phyloP scores from a whole-genome alignment of 2,329 filamentous ascomycete genomes.

The Fusarium nodosum region DNA sequence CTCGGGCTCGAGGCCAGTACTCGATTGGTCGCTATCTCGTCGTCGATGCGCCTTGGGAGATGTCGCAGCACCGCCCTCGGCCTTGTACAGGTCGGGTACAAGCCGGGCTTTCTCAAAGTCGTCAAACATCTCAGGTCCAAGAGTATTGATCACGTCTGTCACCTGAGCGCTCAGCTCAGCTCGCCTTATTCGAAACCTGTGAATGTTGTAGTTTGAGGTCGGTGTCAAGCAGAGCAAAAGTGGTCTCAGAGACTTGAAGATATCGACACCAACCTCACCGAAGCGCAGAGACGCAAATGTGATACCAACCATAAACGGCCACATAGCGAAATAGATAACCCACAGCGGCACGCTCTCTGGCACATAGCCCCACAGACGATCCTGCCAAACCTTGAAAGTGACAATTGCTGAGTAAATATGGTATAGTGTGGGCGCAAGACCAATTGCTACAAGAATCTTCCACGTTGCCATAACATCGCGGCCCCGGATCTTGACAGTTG shows the following conservation, averaged over 20 bases:
- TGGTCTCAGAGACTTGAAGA: slow-evolving; percentile 92
- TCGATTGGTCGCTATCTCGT: slow-evolving; percentile 66
- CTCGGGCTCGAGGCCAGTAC: slow-evolving; percentile 55
- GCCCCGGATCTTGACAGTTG: slow-evolving; percentile 88
- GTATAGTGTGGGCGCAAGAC: slow-evolving; percentile 85
- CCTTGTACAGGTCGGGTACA: slow-evolving; percentile 67
- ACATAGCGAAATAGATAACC: slow-evolving; percentile 79
- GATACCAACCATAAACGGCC: slow-evolving; percentile 85
- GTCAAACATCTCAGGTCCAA: slow-evolving; percentile 96
- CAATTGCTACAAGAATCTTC: slow-evolving; percentile 91
- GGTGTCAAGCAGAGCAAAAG: slow-evolving; percentile 88
- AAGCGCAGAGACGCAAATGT: slow-evolving; percentile 95
- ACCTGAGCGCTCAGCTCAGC: slow-evolving; percentile 83
- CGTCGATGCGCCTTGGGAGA: slow-evolving; percentile 51
- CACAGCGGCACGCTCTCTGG: slow-evolving; percentile 85
- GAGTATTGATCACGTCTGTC: slow-evolving; percentile 91
- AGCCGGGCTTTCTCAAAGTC: slow-evolving; percentile 88
- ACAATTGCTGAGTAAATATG: slow-evolving; percentile 82
- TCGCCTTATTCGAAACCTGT: slow-evolving; percentile 79
- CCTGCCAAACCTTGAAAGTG: slow-evolving; percentile 82
- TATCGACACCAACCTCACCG: slow-evolving; percentile 99
- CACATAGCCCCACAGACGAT: slow-evolving; percentile 85
- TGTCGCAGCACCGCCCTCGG: slow-evolving; percentile 51
- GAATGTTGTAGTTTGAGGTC: slow-evolving; percentile 84
- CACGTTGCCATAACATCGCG: slow-evolving; percentile 93